These are phyloP conservation scores for Raffaelea ambrosiae DNA, from an alignment of 2,329 filamentous ascomycete species.

Conservation along the genomic window DNA sequence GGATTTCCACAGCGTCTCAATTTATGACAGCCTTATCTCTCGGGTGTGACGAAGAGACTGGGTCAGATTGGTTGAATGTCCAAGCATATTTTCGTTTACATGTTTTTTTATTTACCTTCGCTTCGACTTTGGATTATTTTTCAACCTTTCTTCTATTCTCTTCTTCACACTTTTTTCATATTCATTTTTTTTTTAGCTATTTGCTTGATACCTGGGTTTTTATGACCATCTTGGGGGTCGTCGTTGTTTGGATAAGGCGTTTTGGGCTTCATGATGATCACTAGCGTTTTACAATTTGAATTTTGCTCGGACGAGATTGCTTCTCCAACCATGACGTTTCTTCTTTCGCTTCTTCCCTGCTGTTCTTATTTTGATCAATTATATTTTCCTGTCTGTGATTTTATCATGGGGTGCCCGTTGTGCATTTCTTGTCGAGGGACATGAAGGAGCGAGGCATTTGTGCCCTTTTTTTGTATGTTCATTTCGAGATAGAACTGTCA, in stretches of 20 bases:
- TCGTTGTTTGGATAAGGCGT: no score
- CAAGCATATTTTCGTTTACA: background rate
- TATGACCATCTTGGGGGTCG: background rate
- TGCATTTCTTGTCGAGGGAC: background rate
- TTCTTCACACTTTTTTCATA: slow-evolving; percentile 11
- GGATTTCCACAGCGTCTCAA: no score
- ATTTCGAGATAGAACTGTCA: background rate
- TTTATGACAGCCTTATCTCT: no score
- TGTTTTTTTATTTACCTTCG: background rate
- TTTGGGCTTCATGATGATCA: no score
- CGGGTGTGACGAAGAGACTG: no score
- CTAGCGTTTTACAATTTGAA: no score
- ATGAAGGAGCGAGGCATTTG: background rate
- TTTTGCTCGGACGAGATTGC: no score
- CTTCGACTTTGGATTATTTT: background rate
- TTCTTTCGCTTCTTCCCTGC: background rate
- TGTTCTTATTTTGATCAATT: slow-evolving; percentile 5
- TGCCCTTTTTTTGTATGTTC: background rate
- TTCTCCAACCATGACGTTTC: background rate
- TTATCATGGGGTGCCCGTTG: background rate
- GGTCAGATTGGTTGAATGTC: no score
- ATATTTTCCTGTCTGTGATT: slow-evolving; percentile 5
- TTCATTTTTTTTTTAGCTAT: background rate
- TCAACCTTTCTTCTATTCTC: slow-evolving; percentile 17
- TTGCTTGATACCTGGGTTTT: background rate